Evolutionary conservation across 345 rosid species (phyloP), one percentile per base, ranked within the genome.

Genomic region (Gossypium stocksii): DNA sequence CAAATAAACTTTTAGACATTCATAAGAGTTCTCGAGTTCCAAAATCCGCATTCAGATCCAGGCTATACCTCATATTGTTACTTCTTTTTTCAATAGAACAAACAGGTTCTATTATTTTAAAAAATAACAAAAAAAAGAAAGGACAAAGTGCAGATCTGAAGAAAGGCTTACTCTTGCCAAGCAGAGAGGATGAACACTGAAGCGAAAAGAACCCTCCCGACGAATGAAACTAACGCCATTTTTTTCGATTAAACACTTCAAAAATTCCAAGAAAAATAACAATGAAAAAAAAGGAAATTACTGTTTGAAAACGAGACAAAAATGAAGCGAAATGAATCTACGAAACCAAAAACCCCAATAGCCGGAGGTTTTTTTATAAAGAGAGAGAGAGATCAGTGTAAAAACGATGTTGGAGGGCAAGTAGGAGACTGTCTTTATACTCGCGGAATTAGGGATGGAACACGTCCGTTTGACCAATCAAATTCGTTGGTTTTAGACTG

Each of bases 161-260:
- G 16, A 20, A 77, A 45, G 66, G 70, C 78, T 85, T 87, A 89
- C 96, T 86, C 89, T 76, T 90, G 89, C 88, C 85, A 90, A 67
- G 96, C 96, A 46, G 96, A 86, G 71, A 90, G 88, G 76, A 90
- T 83, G 74, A 90, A 90, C 57, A 90, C 82, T 54, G 93, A 87
- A 17, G 86, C 93, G 77, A 90, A 89, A 59, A 90, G 85, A 63
- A 87, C 89, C 79, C 93, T 83, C 11, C 96, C 93, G 25, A 89
- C 59, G 63, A 89, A 87, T 1, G 93, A 86, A 52, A 63, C 74
- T 3, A 84, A 77, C 78, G 77, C 85, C 84, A 84, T 81, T 64
- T 54, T 22, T 23, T 25, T 63, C 4, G 11, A 54, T 66, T 60
- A 7, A 56, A 68, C 77, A 11, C 34, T 13, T 10, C 29, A 2